A percentile compares a stretch with the other conserved stretches of the same genome.
phyloP scores from a whole-genome alignment of 306 rosid genomes.

The Cicer cuneatum region DNA sequence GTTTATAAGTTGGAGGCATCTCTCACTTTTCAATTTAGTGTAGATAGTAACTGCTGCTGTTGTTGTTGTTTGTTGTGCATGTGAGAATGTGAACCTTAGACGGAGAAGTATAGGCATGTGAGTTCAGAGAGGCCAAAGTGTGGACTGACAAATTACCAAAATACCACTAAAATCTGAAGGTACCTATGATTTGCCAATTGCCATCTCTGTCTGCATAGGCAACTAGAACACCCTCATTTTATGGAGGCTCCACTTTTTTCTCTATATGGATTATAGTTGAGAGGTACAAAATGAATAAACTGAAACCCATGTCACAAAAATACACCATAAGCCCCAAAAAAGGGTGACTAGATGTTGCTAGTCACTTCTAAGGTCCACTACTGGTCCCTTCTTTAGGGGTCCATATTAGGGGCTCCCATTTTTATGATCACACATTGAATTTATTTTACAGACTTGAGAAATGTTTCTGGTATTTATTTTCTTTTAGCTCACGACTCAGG shows the following conservation, averaged over 20 bases:
- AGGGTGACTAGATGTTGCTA: too few relatives aligned
- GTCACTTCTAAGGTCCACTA: too few relatives aligned
- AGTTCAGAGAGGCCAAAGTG: slow-evolving; percentile 89
- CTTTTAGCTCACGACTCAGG: background rate
- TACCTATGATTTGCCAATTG: slow-evolving; percentile 85
- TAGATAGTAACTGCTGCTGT: background rate
- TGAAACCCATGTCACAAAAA: too few relatives aligned
- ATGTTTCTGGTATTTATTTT: background rate
- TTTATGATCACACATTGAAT: slow-evolving; percentile 10
- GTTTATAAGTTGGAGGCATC: too few relatives aligned
- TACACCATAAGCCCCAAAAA: too few relatives aligned
- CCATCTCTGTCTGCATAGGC: slow-evolving; percentile 80
- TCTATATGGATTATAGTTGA: slow-evolving; percentile 71
- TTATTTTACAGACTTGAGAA: background rate
- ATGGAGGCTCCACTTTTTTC: slow-evolving; percentile 91
- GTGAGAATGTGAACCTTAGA: slow-evolving; percentile 67
- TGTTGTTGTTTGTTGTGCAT: slow-evolving; percentile 37
- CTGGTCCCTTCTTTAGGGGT: too few relatives aligned
- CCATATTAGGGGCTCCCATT: background rate
- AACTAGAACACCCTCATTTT: slow-evolving; percentile 95
- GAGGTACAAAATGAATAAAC: slow-evolving; percentile 59
- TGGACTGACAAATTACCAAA: slow-evolving; percentile 96
- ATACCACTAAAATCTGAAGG: slow-evolving; percentile 78
- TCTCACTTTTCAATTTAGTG: background rate
- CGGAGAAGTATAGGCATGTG: slow-evolving; percentile 80